Percentiles rank a stretch among this genome's conserved stretches.
Evolutionary conservation across 192 early-diverging fungal genomes (phyloP).

Genomic region (Coemansia sp.): DNA sequence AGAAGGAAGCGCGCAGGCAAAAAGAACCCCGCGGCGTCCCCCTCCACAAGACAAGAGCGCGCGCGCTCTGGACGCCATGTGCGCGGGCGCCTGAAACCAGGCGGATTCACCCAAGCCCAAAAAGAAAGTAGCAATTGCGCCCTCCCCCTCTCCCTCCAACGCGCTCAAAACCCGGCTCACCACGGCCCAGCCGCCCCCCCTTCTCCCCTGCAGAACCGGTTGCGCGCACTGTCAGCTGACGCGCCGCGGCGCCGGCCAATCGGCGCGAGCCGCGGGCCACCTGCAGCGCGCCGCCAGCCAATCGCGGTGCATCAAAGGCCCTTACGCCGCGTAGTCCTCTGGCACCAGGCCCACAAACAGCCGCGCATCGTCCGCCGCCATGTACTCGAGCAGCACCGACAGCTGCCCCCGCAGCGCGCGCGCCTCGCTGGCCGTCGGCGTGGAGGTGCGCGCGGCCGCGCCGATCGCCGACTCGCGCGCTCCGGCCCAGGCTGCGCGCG

Average conservation of each 20-base stretch:
- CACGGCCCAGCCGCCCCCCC: neutral
- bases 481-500: neutral
- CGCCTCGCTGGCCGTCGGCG: slow-evolving; percentile 13
- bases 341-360: slow-evolving; percentile 34
- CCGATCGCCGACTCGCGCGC: slow-evolving; percentile 4
- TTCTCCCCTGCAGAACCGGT: too few species aligned
- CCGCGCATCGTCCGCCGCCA: slow-evolving; percentile 33
- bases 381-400: slow-evolving; percentile 46
- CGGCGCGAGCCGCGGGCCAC: neutral
- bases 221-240: neutral
- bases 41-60: too few species aligned
- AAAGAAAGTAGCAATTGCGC: too few species aligned
- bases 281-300: too few species aligned
- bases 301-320: neutral
- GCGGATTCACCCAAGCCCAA: too few species aligned
- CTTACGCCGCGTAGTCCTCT: slow-evolving; percentile 9
- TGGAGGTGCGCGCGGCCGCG: neutral
- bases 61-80: too few species aligned
- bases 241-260: neutral
- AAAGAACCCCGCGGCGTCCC: too few species aligned
- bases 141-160: too few species aligned
- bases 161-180: too few species aligned
- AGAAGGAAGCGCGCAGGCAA: slow-evolving; percentile 9
- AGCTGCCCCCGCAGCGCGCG: slow-evolving; percentile 27
- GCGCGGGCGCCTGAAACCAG: too few species aligned